Base-by-base conservation (phyloP, 2,329 filamentous ascomycete species). In the Aspergillus pseudoglaucus region DNA sequence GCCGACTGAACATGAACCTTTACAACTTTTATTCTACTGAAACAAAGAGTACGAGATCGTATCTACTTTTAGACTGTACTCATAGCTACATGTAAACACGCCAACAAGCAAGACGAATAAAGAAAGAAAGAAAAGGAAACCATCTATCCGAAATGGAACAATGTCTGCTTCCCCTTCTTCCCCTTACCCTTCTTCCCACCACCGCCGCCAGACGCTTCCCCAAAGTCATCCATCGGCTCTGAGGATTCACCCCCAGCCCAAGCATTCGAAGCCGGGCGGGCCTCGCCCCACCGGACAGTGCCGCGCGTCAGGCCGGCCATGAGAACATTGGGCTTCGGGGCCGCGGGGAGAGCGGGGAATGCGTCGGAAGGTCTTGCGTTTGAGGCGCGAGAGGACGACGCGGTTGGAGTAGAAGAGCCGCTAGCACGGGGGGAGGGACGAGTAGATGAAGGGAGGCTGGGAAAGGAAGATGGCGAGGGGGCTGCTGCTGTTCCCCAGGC, bases 331-430 rank as follows among this genome's bases (percentile, higher is more conserved):
- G 81, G 80, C 58, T 83, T 96, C 0, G 87, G 79, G 1, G 89
- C 90, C 0, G 83, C 77, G 0, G 90, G 90, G 1, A 96, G 76
- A 1, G 89, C 84, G 0, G 90, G 91, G 68, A 96, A 96, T 0
- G 83, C 82, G 53, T 90, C 85, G 8, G 64, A 59, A 7, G 60
- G 64, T 14, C 52, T 56, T 51, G 56, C 15, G 56, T 63, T 9
- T 15, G 56, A 52, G 9, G 52, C 39, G 10, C 62, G 55, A 7
- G 59, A 53, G 14, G 63, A 52, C 12, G 61, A 51, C 2, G 59
- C 49, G 15, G 54, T 49, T n/a, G 61, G 25, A 30, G 25, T 30
- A 30, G 25, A 30, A 30, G 9, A 30, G 25, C 25, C 25, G 10
- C 25, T 44, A 15, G 59, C 14, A 17, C 42, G 42, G 8, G 43